These are phyloP conservation scores for Gossypium lobatum DNA, from an alignment of 441 rosid species.

Conservation along the genomic window DNA sequence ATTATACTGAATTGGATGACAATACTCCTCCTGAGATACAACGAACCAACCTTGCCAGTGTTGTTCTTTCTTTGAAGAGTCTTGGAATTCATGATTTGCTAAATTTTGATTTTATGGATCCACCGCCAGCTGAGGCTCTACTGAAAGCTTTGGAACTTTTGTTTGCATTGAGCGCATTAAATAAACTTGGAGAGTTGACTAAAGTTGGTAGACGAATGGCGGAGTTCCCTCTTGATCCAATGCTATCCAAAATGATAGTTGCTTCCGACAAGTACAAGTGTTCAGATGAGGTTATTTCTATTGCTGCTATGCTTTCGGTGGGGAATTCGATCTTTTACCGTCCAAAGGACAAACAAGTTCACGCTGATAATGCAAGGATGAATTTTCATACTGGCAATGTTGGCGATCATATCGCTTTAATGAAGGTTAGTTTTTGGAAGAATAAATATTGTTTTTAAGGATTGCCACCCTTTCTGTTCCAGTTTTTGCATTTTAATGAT, in stretches of 20 bases:
- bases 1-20: constrained; percentile 82
- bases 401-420: constrained; percentile 91
- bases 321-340: constrained; percentile 96
- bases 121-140: constrained; percentile 95
- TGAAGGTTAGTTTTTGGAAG: constrained; percentile 47
- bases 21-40: constrained; percentile 92
- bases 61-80: constrained; percentile 90
- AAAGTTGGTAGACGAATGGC: constrained; percentile 96
- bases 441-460: not conserved
- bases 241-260: constrained; percentile 90
- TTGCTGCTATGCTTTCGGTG: constrained; percentile 92
- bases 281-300: constrained; percentile 83
- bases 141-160: constrained; percentile 83
- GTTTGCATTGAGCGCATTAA: constrained; percentile 83
- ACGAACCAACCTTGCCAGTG: constrained; percentile 88
- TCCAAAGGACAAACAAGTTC: constrained; percentile 95
- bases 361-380: constrained; percentile 92
- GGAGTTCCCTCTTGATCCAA: constrained; percentile 94
- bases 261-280: constrained; percentile 92
- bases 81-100: constrained; percentile 91
- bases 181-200: constrained; percentile 89
- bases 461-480: not conserved
- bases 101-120: constrained; percentile 97
- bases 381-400: constrained; percentile 92
- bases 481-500: not conserved